A percentile compares a stretch with the other conserved stretches of the same genome.
phyloP scores from a whole-genome alignment of 2,329 filamentous ascomycete species.

The Stemphylium lycopersici region DNA sequence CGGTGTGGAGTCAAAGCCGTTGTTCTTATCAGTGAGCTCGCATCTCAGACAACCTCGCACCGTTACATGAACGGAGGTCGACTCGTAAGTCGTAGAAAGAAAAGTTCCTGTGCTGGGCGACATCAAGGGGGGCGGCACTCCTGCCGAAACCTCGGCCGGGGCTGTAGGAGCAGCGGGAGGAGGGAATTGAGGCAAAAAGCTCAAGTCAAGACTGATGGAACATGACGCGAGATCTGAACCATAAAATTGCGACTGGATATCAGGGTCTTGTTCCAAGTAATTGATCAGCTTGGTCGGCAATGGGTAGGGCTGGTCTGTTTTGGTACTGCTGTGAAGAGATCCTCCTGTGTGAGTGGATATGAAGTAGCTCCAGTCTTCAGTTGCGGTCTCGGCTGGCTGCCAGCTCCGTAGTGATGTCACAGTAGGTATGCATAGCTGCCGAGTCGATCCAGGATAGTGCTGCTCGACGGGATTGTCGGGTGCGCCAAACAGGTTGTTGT shows the following conservation, averaged over 20 bases:
- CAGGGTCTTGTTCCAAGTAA: slow-evolving; percentile 29
- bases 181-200: neutral
- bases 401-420: slow-evolving; percentile 19
- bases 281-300: slow-evolving; percentile 32
- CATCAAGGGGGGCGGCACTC: neutral
- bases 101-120: slow-evolving; percentile 29
- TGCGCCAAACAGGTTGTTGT: slow-evolving; percentile 35
- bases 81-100: slow-evolving; percentile 31
- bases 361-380: slow-evolving; percentile 34
- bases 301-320: slow-evolving; percentile 8
- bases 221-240: slow-evolving; percentile 41
- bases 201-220: slow-evolving; percentile 10
- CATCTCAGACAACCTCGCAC: slow-evolving; percentile 35
- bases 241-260: slow-evolving; percentile 27
- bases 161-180: neutral
- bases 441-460: slow-evolving; percentile 1
- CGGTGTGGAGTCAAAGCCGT: neutral
- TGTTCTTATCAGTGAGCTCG: slow-evolving; percentile 1
- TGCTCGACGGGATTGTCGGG: slow-evolving; percentile 16
- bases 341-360: slow-evolving; percentile 28
- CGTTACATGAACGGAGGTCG: slow-evolving; percentile 37
- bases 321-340: neutral
- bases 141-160: neutral
- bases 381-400: slow-evolving; percentile 23
- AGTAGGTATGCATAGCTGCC: slow-evolving; percentile 14